Evolutionary conservation across 805 yeast genomes (phyloP).

Genomic region (Debaryomyces castellii): DNA sequence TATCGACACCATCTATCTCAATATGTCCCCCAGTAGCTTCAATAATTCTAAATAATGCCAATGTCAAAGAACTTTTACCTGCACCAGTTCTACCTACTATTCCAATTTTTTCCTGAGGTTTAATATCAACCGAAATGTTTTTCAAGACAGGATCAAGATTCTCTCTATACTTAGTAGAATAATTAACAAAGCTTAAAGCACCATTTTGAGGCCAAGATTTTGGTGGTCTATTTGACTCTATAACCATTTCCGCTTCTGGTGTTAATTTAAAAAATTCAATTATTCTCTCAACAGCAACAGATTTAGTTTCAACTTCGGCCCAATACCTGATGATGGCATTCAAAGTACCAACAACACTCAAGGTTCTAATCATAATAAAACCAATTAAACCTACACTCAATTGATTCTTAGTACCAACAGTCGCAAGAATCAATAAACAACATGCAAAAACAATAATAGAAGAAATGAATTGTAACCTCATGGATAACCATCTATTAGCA

Average conservation of each 20-base stretch:
- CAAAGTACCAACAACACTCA: conserved; percentile 37
- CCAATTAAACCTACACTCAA: conserved; percentile 67
- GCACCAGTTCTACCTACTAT: conserved; percentile 92
- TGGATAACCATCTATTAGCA: conserved; percentile 37
- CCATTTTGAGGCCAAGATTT: conserved; percentile 54
- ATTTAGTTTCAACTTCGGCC: conserved; percentile 40
- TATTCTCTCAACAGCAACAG: conserved; percentile 40
- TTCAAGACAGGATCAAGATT: conserved; percentile 60
- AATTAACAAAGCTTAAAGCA: conserved; percentile 46
- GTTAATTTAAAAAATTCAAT: conserved; percentile 50
- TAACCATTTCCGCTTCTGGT: conserved; percentile 59
- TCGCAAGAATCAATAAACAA: conserved; percentile 33
- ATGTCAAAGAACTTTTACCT: conserved; percentile 70
- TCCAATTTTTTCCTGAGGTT: conserved; percentile 72
- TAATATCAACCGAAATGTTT: conserved; percentile 41
- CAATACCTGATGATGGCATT: conserved; percentile 32
- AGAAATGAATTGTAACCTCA: conserved; percentile 32
- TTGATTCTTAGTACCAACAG: conserved; percentile 42
- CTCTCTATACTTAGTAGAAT: conserved; percentile 55
- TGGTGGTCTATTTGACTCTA: conserved; percentile 43
- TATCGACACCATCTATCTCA: conserved; percentile 57
- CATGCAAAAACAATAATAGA: conserved; percentile 28
- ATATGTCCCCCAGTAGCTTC: conserved; percentile 52
- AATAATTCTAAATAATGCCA: conserved; percentile 56
- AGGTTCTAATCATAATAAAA: conserved; percentile 33